These are phyloP conservation scores for Cokeromyces recurvatus DNA, from an alignment of 371 early-diverging fungal species.

Conservation along the genomic window DNA sequence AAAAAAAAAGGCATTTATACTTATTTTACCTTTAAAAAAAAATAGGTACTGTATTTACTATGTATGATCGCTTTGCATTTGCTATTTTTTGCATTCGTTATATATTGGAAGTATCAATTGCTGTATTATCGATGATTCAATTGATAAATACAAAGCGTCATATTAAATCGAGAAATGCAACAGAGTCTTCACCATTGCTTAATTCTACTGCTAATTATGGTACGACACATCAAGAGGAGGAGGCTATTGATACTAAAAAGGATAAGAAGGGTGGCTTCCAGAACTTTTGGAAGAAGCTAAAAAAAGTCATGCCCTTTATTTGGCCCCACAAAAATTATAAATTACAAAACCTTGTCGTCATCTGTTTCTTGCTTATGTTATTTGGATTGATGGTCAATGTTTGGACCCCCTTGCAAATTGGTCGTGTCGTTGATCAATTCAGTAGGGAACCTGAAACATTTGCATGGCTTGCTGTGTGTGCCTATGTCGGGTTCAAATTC, in stretches of 20 bases:
- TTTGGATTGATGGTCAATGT: constrained; percentile 79
- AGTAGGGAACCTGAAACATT: constrained; percentile 15
- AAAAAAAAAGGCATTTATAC: too few relatives aligned
- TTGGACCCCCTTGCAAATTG: constrained; percentile 76
- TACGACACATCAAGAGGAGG: neutral
- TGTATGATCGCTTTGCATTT: constrained; percentile 25
- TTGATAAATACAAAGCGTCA: constrained; percentile 18
- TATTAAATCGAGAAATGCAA: neutral
- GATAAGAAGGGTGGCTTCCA: constrained; percentile 26
- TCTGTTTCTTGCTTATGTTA: constrained; percentile 64
- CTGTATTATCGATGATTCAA: constrained; percentile 19
- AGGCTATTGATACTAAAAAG: constrained; percentile 1
- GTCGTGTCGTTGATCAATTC: constrained; percentile 61
- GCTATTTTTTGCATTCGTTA: constrained; percentile 29
- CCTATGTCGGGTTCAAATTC: constrained; percentile 68
- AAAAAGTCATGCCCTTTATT: constrained; percentile 72
- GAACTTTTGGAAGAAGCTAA: constrained; percentile 51
- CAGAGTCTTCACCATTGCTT: constrained; percentile 5
- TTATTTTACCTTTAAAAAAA: too few relatives aligned
- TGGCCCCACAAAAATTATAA: constrained; percentile 72
- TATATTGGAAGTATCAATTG: constrained; percentile 14
- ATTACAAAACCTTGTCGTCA: constrained; percentile 66
- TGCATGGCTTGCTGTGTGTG: constrained; percentile 61
- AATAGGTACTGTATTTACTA: constrained; percentile 27
- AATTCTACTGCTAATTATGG: constrained; percentile 2